Conservation (phyloP, 345 rosid species). For the Nephelium lappaceum region DNA sequence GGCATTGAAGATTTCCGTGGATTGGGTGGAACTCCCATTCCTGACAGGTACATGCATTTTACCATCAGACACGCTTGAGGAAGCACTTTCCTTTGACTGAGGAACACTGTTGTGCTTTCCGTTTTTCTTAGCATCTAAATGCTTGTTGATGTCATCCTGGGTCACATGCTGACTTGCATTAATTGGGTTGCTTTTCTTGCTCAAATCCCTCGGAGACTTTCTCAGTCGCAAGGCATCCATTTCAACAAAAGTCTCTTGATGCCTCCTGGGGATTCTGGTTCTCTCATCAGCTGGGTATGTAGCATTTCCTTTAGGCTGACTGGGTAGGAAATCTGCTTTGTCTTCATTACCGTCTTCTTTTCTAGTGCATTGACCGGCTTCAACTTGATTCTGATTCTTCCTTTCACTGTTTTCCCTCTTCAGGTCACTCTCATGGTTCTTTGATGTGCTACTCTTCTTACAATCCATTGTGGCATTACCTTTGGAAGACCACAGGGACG, state of each 20-base stretch:
- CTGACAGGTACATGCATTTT: slow-evolving; percentile 13
- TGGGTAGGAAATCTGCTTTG: neutral
- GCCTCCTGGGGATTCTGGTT: slow-evolving; percentile 23
- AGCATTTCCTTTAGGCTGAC: slow-evolving; percentile 10
- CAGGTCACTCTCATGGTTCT: slow-evolving; percentile 28
- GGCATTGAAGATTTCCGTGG: neutral
- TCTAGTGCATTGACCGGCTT: slow-evolving; percentile 9
- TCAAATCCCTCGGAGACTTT: slow-evolving; percentile 43
- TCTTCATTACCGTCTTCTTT: slow-evolving; percentile 19
- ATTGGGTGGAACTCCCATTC: slow-evolving; percentile 6
- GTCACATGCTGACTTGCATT: slow-evolving; percentile 13
- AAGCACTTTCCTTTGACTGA: slow-evolving; percentile 25
- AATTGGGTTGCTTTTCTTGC: slow-evolving; percentile 24
- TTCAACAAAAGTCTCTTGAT: slow-evolving; percentile 9
- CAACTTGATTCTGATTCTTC: slow-evolving; percentile 17
- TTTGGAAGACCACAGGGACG: slow-evolving; percentile 20
- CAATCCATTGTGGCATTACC: slow-evolving; percentile 20
- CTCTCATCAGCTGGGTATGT: slow-evolving; percentile 31
- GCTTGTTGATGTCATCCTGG: slow-evolving; percentile 16
- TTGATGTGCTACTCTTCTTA: slow-evolving; percentile 26
- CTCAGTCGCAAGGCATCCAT: slow-evolving; percentile 37
- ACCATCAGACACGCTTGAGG: slow-evolving; percentile 13
- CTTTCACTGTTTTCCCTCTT: slow-evolving; percentile 4
- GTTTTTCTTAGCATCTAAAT: slow-evolving; percentile 26
- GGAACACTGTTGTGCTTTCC: slow-evolving; percentile 30